Evolutionary conservation across 176 grass and related monocot species (phyloP).

Genomic region (Phyllostachys edulis): DNA sequence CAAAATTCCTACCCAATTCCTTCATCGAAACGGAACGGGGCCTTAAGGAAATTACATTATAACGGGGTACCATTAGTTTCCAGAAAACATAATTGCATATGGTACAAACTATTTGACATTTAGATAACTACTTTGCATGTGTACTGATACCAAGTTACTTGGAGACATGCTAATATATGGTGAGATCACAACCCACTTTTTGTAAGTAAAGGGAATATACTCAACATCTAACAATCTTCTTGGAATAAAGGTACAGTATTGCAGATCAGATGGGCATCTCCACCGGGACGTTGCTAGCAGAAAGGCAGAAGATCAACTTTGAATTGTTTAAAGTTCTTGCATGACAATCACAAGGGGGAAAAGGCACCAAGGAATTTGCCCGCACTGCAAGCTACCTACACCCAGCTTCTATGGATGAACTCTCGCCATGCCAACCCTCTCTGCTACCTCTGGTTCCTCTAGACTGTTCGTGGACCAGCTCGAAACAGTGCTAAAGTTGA

Average conservation of each 20-base stretch:
- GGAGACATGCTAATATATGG: conserved; percentile 26
- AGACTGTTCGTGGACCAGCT: conserved; percentile 31
- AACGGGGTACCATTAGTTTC: background rate
- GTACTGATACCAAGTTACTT: conserved; percentile 14
- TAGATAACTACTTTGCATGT: conserved; percentile 27
- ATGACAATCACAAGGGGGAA: conserved; percentile 7
- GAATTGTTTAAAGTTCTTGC: conserved; percentile 35
- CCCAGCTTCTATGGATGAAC: conserved; percentile 31
- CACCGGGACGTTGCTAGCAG: conserved; percentile 25
- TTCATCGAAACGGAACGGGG: background rate
- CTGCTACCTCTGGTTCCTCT: conserved; percentile 12
- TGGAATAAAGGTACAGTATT: conserved; percentile 56
- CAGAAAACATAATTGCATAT: background rate
- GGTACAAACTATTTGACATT: conserved; percentile 10
- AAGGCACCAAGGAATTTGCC: conserved; percentile 43
- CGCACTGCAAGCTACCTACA: conserved; percentile 46
- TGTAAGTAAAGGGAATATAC: conserved; percentile 28
- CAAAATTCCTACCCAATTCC: background rate
- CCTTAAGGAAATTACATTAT: background rate
- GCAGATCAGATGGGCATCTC: conserved; percentile 54
- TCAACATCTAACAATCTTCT: conserved; percentile 29
- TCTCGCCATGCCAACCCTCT: conserved; percentile 10
- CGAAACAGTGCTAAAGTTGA: conserved; percentile 17
- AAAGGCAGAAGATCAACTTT: conserved; percentile 33
- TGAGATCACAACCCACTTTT: conserved; percentile 20